Evolutionary conservation across 192 early-diverging fungal species (phyloP).

Genomic region (Umbelopsis sp.): DNA sequence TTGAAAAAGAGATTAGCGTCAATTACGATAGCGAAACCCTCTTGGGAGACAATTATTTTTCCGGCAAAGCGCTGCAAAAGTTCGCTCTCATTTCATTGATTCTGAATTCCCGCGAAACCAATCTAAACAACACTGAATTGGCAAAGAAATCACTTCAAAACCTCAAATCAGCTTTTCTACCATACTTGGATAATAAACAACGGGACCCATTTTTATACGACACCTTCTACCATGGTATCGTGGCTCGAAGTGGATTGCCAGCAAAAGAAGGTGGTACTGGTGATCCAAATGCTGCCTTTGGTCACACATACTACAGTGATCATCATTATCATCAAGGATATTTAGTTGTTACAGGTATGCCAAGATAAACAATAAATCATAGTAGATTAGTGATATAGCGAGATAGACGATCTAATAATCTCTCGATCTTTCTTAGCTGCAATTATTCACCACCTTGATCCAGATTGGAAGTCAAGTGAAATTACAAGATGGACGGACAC

Average conservation of each 20-base stretch:
- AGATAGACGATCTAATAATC: neutral
- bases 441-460: constrained; percentile 37
- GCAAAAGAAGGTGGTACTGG: constrained; percentile 31
- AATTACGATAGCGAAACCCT: constrained; percentile 29
- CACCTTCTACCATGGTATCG: constrained; percentile 34
- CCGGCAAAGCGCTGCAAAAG: constrained; percentile 42
- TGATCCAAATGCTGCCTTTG: constrained; percentile 32
- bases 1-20: constrained; percentile 23
- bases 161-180: constrained; percentile 27
- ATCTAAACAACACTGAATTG: constrained; percentile 24
- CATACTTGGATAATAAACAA: constrained; percentile 35
- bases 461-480: constrained; percentile 28
- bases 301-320: constrained; percentile 43
- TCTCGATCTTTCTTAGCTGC: constrained; percentile 24
- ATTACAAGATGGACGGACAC: constrained; percentile 34
- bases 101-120: constrained; percentile 30
- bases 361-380: neutral
- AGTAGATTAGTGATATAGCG: neutral
- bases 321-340: constrained; percentile 47
- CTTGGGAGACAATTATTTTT: constrained; percentile 39
- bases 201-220: constrained; percentile 32
- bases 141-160: constrained; percentile 28
- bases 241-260: constrained; percentile 31
- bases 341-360: constrained; percentile 30
- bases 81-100: constrained; percentile 37